Evolutionary conservation across 768 basidiomycete genomes (phyloP).

Genomic region (Lactarius evosmus): DNA sequence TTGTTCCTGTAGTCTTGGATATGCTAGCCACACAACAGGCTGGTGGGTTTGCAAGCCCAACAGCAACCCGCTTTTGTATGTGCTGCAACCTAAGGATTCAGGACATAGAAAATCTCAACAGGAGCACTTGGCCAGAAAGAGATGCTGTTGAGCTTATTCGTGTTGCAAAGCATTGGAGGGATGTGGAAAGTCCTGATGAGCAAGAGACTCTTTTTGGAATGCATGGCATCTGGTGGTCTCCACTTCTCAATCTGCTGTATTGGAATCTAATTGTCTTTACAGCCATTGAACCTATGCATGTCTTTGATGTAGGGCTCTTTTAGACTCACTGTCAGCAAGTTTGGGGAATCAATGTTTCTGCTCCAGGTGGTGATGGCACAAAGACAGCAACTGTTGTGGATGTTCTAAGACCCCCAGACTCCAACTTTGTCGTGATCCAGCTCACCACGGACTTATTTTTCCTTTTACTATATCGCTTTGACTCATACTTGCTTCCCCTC

Average conservation of each 20-base stretch:
- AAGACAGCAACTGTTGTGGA: background rate
- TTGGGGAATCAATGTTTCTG: background rate
- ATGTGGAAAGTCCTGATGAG: background rate
- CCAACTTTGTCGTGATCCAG: too few species aligned
- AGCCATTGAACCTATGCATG: too few species aligned
- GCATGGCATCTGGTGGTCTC: too few species aligned
- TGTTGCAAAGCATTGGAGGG: background rate
- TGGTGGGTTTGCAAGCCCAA: background rate
- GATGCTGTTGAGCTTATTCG: background rate
- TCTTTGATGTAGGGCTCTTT: background rate
- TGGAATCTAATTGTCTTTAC: constrained; percentile 2
- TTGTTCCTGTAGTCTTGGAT: background rate
- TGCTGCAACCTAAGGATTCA: too few species aligned
- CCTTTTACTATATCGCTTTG: too few species aligned
- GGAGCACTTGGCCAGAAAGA: too few species aligned
- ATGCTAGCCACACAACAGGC: background rate
- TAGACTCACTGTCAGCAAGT: background rate
- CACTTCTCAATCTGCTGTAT: background rate
- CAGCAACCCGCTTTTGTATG: background rate
- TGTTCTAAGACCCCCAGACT: background rate
- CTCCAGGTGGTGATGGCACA: background rate
- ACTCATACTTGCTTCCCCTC: too few species aligned
- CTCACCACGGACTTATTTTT: too few species aligned
- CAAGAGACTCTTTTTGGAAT: background rate
- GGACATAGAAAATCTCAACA: too few species aligned